Base-by-base conservation (phyloP, 2,329 filamentous ascomycete genomes). In the Sordariomycetes sp. region DNA sequence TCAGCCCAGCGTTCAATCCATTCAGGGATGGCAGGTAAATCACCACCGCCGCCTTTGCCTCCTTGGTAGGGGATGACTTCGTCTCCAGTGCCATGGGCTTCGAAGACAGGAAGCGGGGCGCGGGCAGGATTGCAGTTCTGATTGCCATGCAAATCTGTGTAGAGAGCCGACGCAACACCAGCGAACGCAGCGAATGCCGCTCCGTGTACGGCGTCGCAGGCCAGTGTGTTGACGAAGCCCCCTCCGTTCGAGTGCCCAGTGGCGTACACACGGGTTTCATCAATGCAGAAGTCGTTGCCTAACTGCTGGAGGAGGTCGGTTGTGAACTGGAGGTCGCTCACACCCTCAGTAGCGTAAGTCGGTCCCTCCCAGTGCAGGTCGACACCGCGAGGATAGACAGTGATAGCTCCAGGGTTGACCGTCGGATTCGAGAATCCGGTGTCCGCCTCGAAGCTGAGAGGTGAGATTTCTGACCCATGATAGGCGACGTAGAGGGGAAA, bases 371-470 rank as follows among this genome's bases (percentile, higher is more conserved):
- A 71, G 23, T 46, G 48, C 30, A 60, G 59, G 16, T 58, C 47
- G 4, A 63, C 38, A 2, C 64, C 66, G 23, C 64, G 58, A 1
- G 65, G 66, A 43, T 69, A 71, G 2, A 69, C 56, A 23, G 62
- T 55, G 47, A 61, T 46, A 42, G 45, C 46, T n/a, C 50, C 6
- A 35, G 46, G 33, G 46, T 61, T 64, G 38, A 62, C 61, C 11
- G 44, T 36, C 24, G 55, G 35, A 11, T 46, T 50, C 5, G 57
- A 59, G 36, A 71, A 54, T 35, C 53, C 39, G 53, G 55, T 23
- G 42, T 39, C 39, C 49, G 42, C 28, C 61, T 62, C 33, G 54
- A 54, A 47, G 3, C 39, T 32, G 1, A 46, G 37, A 0, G 62
- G 56, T 10, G 53, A 56, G 20, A 55, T 52, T 29, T 50, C 55